Percentiles rank a stretch among this genome's conserved stretches.
phyloP scores from a whole-genome alignment of 2,329 filamentous ascomycete genomes.

The Aspergillus niger region DNA sequence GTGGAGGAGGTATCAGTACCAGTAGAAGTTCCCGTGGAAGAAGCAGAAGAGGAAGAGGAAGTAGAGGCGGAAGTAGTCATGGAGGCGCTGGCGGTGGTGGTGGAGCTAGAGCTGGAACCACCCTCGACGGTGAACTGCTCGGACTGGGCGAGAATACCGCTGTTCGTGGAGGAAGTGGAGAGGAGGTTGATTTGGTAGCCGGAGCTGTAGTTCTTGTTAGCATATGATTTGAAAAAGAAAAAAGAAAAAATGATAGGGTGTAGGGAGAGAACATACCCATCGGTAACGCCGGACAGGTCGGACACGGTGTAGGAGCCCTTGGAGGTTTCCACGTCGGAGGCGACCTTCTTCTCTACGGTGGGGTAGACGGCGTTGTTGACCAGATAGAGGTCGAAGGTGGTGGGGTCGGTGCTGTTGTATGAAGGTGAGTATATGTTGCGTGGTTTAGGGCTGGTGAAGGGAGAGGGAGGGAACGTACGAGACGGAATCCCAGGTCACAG shows the following conservation, averaged over 20 bases:
- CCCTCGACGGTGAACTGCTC: conserved; percentile 36
- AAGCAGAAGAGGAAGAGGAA: conserved; percentile 15
- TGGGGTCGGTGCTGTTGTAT: conserved; percentile 39
- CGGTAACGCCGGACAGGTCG: conserved; percentile 27
- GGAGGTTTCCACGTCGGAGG: conserved; percentile 39
- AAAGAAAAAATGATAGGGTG: too few relatives aligned
- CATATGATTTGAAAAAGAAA: too few relatives aligned
- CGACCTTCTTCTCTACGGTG: conserved; percentile 34
- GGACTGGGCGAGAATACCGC: conserved; percentile 46
- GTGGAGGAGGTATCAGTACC: conserved; percentile 3
- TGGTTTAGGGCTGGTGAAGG: not conserved
- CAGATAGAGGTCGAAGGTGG: conserved; percentile 43
- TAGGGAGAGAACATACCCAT: conserved; percentile 23
- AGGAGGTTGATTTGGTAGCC: conserved; percentile 47
- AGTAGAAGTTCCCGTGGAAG: conserved; percentile 13
- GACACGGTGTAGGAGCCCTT: conserved; percentile 40
- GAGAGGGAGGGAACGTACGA: conserved; percentile 24
- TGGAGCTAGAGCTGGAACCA: conserved; percentile 18
- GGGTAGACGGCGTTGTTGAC: conserved; percentile 44
- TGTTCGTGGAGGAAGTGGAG: conserved; percentile 36
- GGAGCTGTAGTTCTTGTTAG: conserved; percentile 19
- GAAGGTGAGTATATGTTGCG: conserved; percentile 1
- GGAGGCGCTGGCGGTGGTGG: conserved; percentile 15
- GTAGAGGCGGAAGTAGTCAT: conserved; percentile 15
- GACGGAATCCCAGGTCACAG: conserved; percentile 44